phyloP scores from a whole-genome alignment of 331 rosid genomes.

The Prunus yedoensis region DNA sequence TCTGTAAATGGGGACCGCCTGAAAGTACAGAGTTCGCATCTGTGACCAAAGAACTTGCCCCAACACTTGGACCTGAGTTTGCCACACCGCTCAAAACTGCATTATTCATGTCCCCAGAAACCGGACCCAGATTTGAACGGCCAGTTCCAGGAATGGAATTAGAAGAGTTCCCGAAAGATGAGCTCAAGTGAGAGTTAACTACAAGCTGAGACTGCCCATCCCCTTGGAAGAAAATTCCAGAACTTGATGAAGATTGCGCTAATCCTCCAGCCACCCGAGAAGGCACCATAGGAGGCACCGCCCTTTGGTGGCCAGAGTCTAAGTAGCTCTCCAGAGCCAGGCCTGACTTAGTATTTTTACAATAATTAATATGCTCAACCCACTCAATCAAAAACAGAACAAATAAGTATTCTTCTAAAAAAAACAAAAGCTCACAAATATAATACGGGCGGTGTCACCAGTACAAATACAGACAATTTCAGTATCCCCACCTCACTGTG shows the following conservation, averaged over 20 bases:
- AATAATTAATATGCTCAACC: constrained; percentile 31
- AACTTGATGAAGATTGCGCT: constrained; percentile 81
- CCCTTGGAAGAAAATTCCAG: constrained; percentile 98
- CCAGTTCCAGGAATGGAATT: constrained; percentile 71
- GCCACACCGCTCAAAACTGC: constrained; percentile 72
- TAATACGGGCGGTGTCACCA: constrained; percentile 17
- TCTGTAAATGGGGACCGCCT: constrained; percentile 90
- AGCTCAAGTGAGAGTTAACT: constrained; percentile 81
- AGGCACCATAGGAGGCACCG: constrained; percentile 78
- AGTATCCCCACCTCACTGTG: constrained; percentile 20
- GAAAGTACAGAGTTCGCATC: constrained; percentile 97
- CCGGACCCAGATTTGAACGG: constrained; percentile 67
- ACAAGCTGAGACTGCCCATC: constrained; percentile 78
- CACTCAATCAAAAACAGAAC: constrained; percentile 35
- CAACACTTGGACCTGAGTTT: constrained; percentile 90
- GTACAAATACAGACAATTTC: constrained; percentile 6
- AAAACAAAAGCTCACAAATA: constrained; percentile 6
- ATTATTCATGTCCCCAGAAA: constrained; percentile 84
- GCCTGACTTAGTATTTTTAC: constrained; percentile 41
- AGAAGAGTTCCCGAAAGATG: constrained; percentile 80
- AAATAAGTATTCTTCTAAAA: constrained; percentile 18
- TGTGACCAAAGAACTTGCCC: constrained; percentile 94
- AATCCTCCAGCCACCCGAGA: constrained; percentile 94
- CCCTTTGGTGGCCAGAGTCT: constrained; percentile 64
- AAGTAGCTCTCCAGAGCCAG: constrained; percentile 78